These are phyloP conservation scores for Malania oleifera DNA, from an alignment of 164 flowering plant species.

Conservation along the genomic window DNA sequence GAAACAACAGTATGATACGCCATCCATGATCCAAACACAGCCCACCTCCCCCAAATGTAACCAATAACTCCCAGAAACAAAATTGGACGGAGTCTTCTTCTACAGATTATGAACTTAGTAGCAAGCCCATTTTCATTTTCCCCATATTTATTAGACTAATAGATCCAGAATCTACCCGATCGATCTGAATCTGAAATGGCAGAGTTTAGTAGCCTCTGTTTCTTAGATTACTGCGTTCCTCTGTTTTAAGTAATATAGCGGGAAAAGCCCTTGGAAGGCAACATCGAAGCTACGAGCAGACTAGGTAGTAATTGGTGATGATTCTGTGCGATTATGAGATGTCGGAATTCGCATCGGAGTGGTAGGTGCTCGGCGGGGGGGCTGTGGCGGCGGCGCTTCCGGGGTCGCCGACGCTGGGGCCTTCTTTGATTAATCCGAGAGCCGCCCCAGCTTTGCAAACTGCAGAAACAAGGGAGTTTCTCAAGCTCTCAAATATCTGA, in stretches of 20 bases:
- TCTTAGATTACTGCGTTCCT: too few species aligned
- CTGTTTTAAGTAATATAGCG: too few species aligned
- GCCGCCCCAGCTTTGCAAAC: slow-evolving; percentile 12
- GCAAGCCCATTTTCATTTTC: not conserved
- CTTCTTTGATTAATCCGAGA: not conserved
- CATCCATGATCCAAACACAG: not conserved
- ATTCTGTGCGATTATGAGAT: not conserved
- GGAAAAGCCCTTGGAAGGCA: too few species aligned
- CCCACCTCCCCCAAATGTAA: not conserved
- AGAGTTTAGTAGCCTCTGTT: not conserved
- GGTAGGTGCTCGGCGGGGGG: slow-evolving; percentile 19
- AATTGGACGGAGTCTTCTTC: not conserved
- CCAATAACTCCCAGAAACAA: not conserved
- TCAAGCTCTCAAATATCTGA: slow-evolving; percentile 22
- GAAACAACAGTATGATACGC: not conserved
- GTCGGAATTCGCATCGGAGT: slow-evolving; percentile 18
- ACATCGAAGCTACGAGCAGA: too few species aligned
- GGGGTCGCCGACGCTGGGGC: not conserved
- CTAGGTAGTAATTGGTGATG: not conserved
- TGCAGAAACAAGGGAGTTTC: slow-evolving; percentile 7
- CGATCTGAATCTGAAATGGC: not conserved
- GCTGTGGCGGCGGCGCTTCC: slow-evolving; percentile 10
- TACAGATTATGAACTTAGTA: not conserved
- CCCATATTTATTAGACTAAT: not conserved
- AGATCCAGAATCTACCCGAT: not conserved